Base-by-base conservation (phyloP, 139 green algal species). In the Chlorella sorokiniana region DNA sequence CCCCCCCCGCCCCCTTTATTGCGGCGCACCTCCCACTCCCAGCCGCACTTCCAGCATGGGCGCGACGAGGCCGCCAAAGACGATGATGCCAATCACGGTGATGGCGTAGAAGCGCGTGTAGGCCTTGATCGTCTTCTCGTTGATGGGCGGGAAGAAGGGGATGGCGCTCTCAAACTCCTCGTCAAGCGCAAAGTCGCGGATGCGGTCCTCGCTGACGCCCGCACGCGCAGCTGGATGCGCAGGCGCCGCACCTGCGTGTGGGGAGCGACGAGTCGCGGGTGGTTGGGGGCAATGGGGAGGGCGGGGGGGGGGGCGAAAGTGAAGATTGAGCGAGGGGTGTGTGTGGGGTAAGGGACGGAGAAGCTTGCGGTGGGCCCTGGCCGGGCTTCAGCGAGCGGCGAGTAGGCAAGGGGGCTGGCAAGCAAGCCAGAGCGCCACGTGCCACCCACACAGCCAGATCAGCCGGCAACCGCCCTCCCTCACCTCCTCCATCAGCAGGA, bases 401-500 rank as follows among this genome's bases (percentile, higher is more conserved):
- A n/a, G n/a, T n/a, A n/a, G n/a, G n/a, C n/a, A n/a, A n/a, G n/a
- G n/a, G n/a, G n/a, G n/a, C n/a, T n/a, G n/a, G n/a, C n/a, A n/a
- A n/a, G n/a, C n/a, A n/a, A n/a, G n/a, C n/a, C n/a, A n/a, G n/a
- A n/a, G n/a, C n/a, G n/a, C n/a, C n/a, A n/a, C n/a, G n/a, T n/a
- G n/a, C n/a, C 41, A 1, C 40, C 40, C 40, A 38, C 3, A 8
- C 68, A 9, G 10, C 68, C 68, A 41, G 41, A 1, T 61, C 27
- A 54, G 37, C 18, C 37, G 31, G 65, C 27, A 31, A 23, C 41
- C 3, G 70, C 44, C 25, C 45, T 7, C 25, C 31, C 96, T 88
- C 16, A 99, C 89, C 83, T 99, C 97, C 85, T 99, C 97, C 93
- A 99, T 97, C 11, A 99, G 90, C 69, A 99, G 81, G 81, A 99